Evolutionary conservation across 2,329 filamentous ascomycete genomes (phyloP), one percentile per base, ranked within the genome.

Genomic region (Aureobasidium musti): DNA sequence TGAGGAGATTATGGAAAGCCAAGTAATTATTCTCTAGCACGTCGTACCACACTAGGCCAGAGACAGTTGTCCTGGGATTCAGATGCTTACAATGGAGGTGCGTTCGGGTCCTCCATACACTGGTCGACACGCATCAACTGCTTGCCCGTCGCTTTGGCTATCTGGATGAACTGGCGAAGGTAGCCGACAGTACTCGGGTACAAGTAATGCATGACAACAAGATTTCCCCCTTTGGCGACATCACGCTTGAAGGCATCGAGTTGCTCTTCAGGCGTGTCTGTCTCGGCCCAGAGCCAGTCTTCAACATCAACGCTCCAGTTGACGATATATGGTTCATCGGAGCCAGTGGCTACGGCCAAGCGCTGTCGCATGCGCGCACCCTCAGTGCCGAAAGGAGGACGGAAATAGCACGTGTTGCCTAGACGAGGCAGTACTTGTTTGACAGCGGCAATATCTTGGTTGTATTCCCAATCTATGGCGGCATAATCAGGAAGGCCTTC

Each of bases 111-210:
- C 49, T 52, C 26, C 26, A 52, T 52, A 30, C 49, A 52, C 26
- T 52, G 49, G n/a, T 52, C 49, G 30, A 52, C 49, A 30, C 49
- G 49, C 49, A 52, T 19, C 49, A 52, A 30, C 30, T 52, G 49
- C 49, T 52, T 52, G 2, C 49, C 49, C 26, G 49, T 52, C 49
- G 49, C 49, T 14, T 52, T 52, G 14, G 49, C 49, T 30, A 52
- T 30, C 26, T 52, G 49, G 1, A 52, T 52, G 13, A 52, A 52
- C 26, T 52, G 14, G 13, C 49, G 49, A n/a, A 52, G 14, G 19
- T 52, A 52, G 0, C 49, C 49, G 4, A 52, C 49, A n/a, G 49
- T 52, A 6, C 49, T 52, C 6, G 49, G 49, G 5, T 52, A 52
- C 49, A 52, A 19, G 3, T 52, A 52, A 6, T 52, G 49, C 49